Percentiles rank a stretch among this genome's conserved stretches.
Conservation (phyloP, 2,329 filamentous ascomycete genomes). For the Sporothrix brasiliensis region DNA sequence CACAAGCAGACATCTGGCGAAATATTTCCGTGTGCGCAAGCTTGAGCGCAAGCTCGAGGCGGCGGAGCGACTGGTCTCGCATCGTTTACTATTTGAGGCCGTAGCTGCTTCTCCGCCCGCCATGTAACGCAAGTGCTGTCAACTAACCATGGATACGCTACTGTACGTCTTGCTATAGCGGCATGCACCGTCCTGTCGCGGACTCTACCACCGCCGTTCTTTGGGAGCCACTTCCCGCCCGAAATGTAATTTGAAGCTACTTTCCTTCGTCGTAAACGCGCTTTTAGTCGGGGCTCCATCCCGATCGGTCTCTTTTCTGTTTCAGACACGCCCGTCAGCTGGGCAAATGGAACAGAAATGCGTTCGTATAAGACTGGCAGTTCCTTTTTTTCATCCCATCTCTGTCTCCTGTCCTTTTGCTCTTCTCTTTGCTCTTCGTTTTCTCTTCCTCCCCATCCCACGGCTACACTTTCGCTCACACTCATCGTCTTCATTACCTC, state of each 20-base stretch:
- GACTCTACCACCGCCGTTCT: constrained; percentile 4
- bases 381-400: neutral
- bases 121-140: neutral
- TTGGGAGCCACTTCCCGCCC: neutral
- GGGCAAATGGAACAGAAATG: neutral
- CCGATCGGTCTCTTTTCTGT: constrained; percentile 5
- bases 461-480: neutral
- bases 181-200: neutral
- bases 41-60: neutral
- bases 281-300: constrained; percentile 18
- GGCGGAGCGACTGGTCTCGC: too few relatives aligned
- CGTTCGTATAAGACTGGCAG: neutral
- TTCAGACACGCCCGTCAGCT: neutral
- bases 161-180: constrained; percentile 19
- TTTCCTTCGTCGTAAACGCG: neutral
- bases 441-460: neutral
- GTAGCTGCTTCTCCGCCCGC: neutral
- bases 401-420: neutral
- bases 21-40: too few relatives aligned
- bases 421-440: neutral
- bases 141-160: neutral
- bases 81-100: neutral
- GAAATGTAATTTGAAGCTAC: neutral
- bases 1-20: neutral
- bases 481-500: neutral